Evolutionary conservation across 306 rosid genomes (phyloP), one percentile per base, ranked within the genome.

Genomic region (Trichosanthes truncata): DNA sequence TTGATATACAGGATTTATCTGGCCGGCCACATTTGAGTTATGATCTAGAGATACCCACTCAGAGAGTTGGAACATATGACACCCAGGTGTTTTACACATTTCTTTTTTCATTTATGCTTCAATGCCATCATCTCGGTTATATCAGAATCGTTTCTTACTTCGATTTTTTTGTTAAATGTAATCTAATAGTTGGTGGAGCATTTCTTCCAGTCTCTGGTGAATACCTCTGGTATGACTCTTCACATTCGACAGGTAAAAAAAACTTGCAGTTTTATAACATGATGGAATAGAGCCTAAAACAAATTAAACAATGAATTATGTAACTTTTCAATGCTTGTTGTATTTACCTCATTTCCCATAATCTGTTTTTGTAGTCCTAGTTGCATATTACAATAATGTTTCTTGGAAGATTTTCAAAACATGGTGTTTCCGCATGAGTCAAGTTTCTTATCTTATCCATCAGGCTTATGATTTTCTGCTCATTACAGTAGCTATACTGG

Each of bases 201-300:
- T 83, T 92, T 94, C 83, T 91, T 94, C 90, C 97, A 94, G 88
- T 94, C 98, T 25, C 53, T 92, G 82, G 97, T 92, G 87, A 94
- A 94, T 87, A 94, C 92, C 23, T 95, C 98, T 78, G 98, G 97
- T 25, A 87, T 95, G 99, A 95, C 99, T 33, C 97, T 95, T 78
- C 99, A 95, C 84, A 93, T 95, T 46, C 90, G 84, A 25, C 97
- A 95, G 98, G 98, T 95, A 95, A 72, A 68, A 33, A 59, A 81
- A 77, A 45, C 45, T 48, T 51, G 76, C 62, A 74, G 83, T 65
- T 81, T 21, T 73, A 69, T 71, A 5, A 71, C 36, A 11, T 43
- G 35, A 43, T 41, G 33, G 36, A 10, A 20, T 67, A 20, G 49
- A 36, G 26, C 48, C 29, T 20, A 36, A 66, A 66, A n/a, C 20